These are phyloP conservation scores for Apiospora marii DNA, from an alignment of 2,329 filamentous ascomycete species.

Conservation along the genomic window DNA sequence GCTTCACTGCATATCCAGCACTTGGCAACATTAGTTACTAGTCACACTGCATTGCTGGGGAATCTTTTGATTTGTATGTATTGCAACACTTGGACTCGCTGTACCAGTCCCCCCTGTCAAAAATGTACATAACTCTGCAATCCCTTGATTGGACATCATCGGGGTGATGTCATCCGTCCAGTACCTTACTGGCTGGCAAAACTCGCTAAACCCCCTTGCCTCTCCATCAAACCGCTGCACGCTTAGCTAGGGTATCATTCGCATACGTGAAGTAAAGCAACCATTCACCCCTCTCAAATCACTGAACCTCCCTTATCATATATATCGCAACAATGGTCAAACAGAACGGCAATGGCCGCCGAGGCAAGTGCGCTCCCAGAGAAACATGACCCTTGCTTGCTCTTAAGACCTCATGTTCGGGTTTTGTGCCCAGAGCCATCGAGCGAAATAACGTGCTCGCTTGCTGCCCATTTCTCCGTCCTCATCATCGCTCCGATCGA, in stretches of 20 bases:
- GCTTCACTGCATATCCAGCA: neutral
- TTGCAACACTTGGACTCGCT: neutral
- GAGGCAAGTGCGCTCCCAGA: neutral
- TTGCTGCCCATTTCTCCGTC: constrained; percentile 30
- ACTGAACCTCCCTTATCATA: neutral
- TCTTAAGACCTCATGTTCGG: constrained; percentile 26
- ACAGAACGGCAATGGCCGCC: too few relatives aligned
- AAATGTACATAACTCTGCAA: neutral
- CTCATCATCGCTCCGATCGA: constrained; percentile 33
- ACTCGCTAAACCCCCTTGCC: neutral
- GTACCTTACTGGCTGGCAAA: neutral
- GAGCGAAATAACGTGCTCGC: constrained; percentile 35
- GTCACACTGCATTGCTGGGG: neutral
- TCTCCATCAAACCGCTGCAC: neutral
- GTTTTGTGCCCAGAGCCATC: constrained; percentile 35
- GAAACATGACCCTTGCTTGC: neutral
- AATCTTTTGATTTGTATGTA: neutral
- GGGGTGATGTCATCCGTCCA: neutral
- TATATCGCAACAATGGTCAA: neutral
- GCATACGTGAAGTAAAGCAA: neutral
- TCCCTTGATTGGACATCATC: neutral
- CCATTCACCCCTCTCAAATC: neutral
- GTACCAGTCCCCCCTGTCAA: neutral
- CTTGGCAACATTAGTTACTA: neutral
- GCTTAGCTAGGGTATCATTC: neutral